Evolutionary conservation across 768 basidiomycete genomes (phyloP).

Genomic region (Trametes elegans): DNA sequence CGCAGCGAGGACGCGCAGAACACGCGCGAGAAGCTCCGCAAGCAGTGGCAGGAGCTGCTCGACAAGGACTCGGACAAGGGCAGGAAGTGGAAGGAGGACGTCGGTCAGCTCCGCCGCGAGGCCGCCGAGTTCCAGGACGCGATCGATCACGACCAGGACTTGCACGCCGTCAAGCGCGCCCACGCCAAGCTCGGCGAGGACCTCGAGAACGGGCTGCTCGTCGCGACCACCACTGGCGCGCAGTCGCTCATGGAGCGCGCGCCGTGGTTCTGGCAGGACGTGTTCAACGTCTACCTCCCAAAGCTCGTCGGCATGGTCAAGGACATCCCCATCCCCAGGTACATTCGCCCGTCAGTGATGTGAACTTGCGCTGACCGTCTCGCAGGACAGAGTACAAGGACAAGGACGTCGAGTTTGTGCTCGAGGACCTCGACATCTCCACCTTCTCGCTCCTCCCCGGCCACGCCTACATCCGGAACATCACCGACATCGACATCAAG

Average conservation of each 20-base stretch:
- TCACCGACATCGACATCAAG: conserved; percentile 59
- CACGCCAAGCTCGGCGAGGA: conserved; percentile 48
- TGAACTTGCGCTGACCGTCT: neutral
- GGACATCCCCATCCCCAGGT: conserved; percentile 72
- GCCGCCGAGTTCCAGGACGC: conserved; percentile 43
- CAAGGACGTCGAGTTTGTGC: conserved; percentile 64
- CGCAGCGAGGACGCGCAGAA: conserved; percentile 44
- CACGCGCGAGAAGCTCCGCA: conserved; percentile 43
- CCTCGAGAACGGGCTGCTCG: conserved; percentile 43
- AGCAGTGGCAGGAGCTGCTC: conserved; percentile 49
- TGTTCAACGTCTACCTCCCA: conserved; percentile 79
- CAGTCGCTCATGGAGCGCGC: conserved; percentile 58
- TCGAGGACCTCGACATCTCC: conserved; percentile 73
- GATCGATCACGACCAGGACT: conserved; percentile 47
- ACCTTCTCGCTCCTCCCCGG: conserved; percentile 66
- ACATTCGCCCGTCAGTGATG: conserved; percentile 4
- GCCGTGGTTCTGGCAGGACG: conserved; percentile 78
- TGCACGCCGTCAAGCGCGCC: conserved; percentile 45
- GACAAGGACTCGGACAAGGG: conserved; percentile 42
- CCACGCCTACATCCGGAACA: conserved; percentile 69
- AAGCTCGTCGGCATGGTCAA: conserved; percentile 49
- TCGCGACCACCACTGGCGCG: conserved; percentile 40
- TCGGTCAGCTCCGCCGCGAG: conserved; percentile 46
- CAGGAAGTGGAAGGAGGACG: conserved; percentile 50
- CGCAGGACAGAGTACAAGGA: conserved; percentile 71